Evolutionary conservation across 352 stramenopile genomes (phyloP).

Genomic region (Phytophthora pistaciae): DNA sequence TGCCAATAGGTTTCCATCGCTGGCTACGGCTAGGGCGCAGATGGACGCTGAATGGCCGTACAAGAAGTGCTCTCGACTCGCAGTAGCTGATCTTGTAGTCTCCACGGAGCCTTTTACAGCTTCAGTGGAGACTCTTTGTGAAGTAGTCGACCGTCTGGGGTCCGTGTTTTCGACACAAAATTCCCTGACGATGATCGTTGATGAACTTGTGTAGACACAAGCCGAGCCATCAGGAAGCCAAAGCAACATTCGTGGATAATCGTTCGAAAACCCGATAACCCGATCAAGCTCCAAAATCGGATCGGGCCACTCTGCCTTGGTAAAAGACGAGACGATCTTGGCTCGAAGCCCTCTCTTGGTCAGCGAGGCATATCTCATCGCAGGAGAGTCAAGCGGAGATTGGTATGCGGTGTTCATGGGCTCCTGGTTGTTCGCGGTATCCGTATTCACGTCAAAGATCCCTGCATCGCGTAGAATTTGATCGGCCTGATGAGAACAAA

Average conservation of each 20-base stretch:
- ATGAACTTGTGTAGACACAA: slow-evolving; percentile 72
- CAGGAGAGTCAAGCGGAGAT: slow-evolving; percentile 15
- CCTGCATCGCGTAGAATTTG: slow-evolving; percentile 57
- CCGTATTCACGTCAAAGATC: slow-evolving; percentile 29
- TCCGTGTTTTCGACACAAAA: slow-evolving; percentile 25
- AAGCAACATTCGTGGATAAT: slow-evolving; percentile 49
- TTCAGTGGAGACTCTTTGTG: slow-evolving; percentile 3
- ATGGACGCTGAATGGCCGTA: slow-evolving; percentile 47
- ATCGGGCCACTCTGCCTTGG: slow-evolving; percentile 65
- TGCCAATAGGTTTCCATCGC: slow-evolving; percentile 49
- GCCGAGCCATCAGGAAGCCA: slow-evolving; percentile 56
- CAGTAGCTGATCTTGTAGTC: slow-evolving; percentile 1
- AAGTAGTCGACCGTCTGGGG: neutral
- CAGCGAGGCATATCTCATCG: slow-evolving; percentile 9
- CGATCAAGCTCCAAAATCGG: slow-evolving; percentile 67
- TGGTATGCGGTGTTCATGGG: slow-evolving; percentile 7
- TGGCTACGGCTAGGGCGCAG: slow-evolving; percentile 52
- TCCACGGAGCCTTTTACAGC: slow-evolving; percentile 30
- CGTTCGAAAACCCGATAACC: slow-evolving; percentile 72
- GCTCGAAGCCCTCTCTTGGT: slow-evolving; percentile 20
- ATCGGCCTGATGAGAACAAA: slow-evolving; percentile 37
- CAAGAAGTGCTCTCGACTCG: slow-evolving; percentile 47
- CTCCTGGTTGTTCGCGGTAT: slow-evolving; percentile 19
- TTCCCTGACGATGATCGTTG: slow-evolving; percentile 70
- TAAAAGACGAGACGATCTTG: slow-evolving; percentile 36